Evolutionary conservation across 352 stramenopile species (phyloP), one percentile per base, ranked within the genome.

Genomic region (Globisporangium viniferum): DNA sequence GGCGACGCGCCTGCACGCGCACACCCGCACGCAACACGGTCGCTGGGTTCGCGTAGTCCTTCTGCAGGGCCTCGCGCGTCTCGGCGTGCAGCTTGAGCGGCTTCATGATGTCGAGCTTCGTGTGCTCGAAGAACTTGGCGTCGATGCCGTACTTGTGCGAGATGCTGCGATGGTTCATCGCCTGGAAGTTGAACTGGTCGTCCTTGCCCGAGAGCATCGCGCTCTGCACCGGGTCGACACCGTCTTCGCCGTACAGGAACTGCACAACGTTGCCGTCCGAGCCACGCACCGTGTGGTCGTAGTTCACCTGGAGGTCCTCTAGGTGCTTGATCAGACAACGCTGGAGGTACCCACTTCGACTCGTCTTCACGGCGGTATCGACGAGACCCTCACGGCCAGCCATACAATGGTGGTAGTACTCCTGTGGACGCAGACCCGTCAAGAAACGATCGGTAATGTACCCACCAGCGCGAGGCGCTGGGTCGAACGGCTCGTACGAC

Each of bases 351-450:
- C 98, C 98, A 74, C 96, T 99, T 48, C 98, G 92, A 69, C 94
- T 99, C 4, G 98, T 99, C 85, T 99, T 99, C n/a, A 99, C 98
- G 60, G 98, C 98, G 36, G 98, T 99, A 79, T 99, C 96, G 31
- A 99, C 94, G 41, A 99, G 78, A 77, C 98, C 98, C 86, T 99
- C 98, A 71, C 98, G 88, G 18, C 98, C 98, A 68, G 97, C 97
- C 98, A 99, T 99, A 81, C 97, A 99, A 89, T 99, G 98, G 77
- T 99, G 99, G 83, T 99, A 99, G 82, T 99, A 99, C 80, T 99
- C 98, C 79, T 99, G 90, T 29, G 90, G 91, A 33, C 90, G 82
- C 61, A 98, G 77, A 57, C 98, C 98, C 49, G 98, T 99, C 46
- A 99, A 84, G 81, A 99, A 99, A 14, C 98, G 90, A 83, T 99